Base-by-base conservation (phyloP, 2,329 filamentous ascomycete species). In the Claviceps fusiformis region DNA sequence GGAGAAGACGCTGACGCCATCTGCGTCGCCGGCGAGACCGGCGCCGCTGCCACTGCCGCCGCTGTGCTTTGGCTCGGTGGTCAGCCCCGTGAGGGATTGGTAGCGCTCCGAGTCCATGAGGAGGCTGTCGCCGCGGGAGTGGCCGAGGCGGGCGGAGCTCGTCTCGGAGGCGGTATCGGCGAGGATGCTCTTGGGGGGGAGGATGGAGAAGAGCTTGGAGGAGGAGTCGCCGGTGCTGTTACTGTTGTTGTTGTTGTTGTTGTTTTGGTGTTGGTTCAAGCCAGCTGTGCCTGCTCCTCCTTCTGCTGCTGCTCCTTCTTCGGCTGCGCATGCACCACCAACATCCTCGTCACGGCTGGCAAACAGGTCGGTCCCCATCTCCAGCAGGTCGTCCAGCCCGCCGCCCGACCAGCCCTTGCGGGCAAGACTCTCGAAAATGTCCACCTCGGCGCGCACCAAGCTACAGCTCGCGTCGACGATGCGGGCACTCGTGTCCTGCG, bases 341-440 rank as follows among this genome's bases (percentile, higher is more conserved):
- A 62, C 46, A 15, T 67, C 71, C 17, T 73, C 71, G 15, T 46
- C 3, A 64, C 70, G 3, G 77, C 78, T 71, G 3, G 78, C 78
- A 57, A 83, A 83, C 19, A 85, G 68, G 63, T 86, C 83, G 41
- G 75, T 73, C 9, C 82, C 83, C 62, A 77, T 80, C 57, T 86
- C 82, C 3, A 86, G 70, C 4, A 86, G 68, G 39, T 85, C 82
- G 57, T 86, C 83, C 33, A 86, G 69, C 0, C 83, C 83, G 35
- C 82, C 83, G 43, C 83, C 83, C 24, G 72, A 78, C 83, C 82
- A 86, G 8, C 83, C 83, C 62, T 86, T 86, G 57, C 81, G 71
- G 24, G 83, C 82, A 29, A 86, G 69, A 29, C 78, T 74, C 70
- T 86, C 83, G 56, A 85, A 85, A 33, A 86, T 86, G 67, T 86